Evolutionary conservation across 164 flowering plant species (phyloP).

Genomic region (Santalum album): DNA sequence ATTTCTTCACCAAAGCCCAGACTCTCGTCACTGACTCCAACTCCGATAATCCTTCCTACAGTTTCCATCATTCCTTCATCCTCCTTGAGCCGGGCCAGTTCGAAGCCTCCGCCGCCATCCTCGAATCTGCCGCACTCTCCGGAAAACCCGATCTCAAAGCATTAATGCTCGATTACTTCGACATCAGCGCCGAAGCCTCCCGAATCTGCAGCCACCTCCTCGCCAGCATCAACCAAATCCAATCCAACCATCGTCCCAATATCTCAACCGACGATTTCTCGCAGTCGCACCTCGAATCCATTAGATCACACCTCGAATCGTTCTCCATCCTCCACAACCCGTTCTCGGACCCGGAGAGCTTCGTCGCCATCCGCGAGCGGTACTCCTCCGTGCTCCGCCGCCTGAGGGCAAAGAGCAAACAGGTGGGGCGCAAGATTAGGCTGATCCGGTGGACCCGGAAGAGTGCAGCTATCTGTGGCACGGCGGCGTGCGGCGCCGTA

Average conservation of each 20-base stretch:
- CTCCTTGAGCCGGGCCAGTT: slow-evolving; percentile 56
- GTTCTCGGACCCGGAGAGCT: slow-evolving; percentile 20
- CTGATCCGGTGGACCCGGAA: slow-evolving; percentile 29
- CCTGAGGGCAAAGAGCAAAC: slow-evolving; percentile 29
- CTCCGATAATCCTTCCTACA: slow-evolving; percentile 12
- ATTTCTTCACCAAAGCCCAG: slow-evolving; percentile 41
- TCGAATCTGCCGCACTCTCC: slow-evolving; percentile 31
- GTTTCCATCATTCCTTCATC: slow-evolving; percentile 12
- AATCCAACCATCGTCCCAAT: slow-evolving; percentile 21
- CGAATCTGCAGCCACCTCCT: slow-evolving; percentile 46
- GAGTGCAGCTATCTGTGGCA: slow-evolving; percentile 26
- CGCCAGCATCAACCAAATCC: slow-evolving; percentile 28
- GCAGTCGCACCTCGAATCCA: slow-evolving; percentile 12
- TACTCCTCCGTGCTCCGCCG: slow-evolving; percentile 33
- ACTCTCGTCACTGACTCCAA: slow-evolving; percentile 16
- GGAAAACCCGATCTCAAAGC: slow-evolving; percentile 29
- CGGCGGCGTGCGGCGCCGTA: slow-evolving; percentile 28
- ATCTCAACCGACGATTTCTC: slow-evolving; percentile 14
- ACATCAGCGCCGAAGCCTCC: slow-evolving; percentile 59
- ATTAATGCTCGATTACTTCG: slow-evolving; percentile 38
- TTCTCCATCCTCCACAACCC: slow-evolving; percentile 26
- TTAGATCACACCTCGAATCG: slow-evolving; percentile 21
- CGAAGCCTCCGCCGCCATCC: slow-evolving; percentile 30
- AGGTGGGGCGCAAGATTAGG: slow-evolving; percentile 34
- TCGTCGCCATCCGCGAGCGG: slow-evolving; percentile 32